Percentiles rank a stretch among this genome's conserved stretches.
phyloP scores from a whole-genome alignment of 192 early-diverging fungal genomes.

The Gorgonomyces haynaldii region DNA sequence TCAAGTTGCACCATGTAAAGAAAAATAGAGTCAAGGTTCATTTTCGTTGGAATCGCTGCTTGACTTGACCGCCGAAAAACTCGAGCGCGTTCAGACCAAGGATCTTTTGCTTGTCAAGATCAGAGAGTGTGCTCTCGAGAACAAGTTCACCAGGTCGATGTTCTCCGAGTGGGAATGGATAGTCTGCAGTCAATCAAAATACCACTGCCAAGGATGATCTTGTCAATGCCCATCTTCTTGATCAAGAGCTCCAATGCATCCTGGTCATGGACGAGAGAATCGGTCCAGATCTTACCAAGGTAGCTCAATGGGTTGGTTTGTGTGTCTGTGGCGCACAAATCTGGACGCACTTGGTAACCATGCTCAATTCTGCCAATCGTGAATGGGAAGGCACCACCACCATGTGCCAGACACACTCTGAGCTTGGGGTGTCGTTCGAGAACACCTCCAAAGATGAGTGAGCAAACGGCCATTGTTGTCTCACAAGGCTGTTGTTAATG shows the following conservation, averaged over 20 bases:
- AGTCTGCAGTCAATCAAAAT: slow-evolving; percentile 2
- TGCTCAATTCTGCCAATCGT: slow-evolving; percentile 58
- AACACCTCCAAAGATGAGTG: slow-evolving; percentile 55
- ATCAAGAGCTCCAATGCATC: slow-evolving; percentile 51
- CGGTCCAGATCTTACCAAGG: slow-evolving; percentile 45
- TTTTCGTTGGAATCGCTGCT: background rate
- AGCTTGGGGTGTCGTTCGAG: slow-evolving; percentile 50
- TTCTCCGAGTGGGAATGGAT: slow-evolving; percentile 29
- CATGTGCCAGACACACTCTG: slow-evolving; percentile 53
- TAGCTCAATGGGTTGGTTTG: slow-evolving; percentile 42
- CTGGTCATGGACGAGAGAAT: slow-evolving; percentile 55
- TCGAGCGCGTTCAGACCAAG: slow-evolving; percentile 43
- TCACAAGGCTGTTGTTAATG: slow-evolving; percentile 38
- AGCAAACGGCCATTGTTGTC: slow-evolving; percentile 54
- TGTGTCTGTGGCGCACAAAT: slow-evolving; percentile 43
- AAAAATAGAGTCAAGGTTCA: background rate
- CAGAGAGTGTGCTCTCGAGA: slow-evolving; percentile 37
- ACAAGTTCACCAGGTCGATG: slow-evolving; percentile 51
- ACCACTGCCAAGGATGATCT: background rate
- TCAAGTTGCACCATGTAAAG: no score
- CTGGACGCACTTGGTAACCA: slow-evolving; percentile 53
- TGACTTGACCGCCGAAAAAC: slow-evolving; percentile 25
- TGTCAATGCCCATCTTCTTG: slow-evolving; percentile 43
- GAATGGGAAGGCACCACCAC: slow-evolving; percentile 54
- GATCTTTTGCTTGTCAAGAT: slow-evolving; percentile 49